Conservation (phyloP, 1,284 basidiomycete species). For the Pterulicium gracile region DNA sequence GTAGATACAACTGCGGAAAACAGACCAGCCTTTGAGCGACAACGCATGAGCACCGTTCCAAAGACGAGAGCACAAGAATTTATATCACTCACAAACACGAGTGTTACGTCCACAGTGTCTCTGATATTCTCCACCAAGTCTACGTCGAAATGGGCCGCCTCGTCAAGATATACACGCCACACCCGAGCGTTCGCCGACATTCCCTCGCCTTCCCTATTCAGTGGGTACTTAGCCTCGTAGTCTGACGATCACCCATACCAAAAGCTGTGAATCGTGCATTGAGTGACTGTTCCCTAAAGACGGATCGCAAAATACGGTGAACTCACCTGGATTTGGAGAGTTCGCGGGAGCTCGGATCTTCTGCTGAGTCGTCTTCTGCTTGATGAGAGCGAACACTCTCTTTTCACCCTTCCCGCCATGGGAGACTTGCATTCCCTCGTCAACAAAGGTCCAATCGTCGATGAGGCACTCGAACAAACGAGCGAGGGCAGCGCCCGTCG, state of each 20-base stretch:
- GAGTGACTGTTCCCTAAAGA: too few relatives aligned
- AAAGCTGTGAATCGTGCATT: too few relatives aligned
- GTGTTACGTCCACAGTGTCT: conserved; percentile 1
- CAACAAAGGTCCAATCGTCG: not conserved
- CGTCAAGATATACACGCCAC: conserved; percentile 1
- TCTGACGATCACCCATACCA: too few relatives aligned
- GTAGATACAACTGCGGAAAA: conserved; percentile 2
- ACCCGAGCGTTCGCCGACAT: not conserved
- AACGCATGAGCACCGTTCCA: too few relatives aligned
- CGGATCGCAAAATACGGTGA: too few relatives aligned
- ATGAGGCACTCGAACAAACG: not conserved
- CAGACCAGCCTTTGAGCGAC: not conserved
- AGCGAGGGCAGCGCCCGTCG: not conserved
- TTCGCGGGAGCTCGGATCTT: too few relatives aligned
- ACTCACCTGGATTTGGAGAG: too few relatives aligned
- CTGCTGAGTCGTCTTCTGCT: not conserved
- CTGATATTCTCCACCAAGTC: conserved; percentile 2
- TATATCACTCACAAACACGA: conserved; percentile 6
- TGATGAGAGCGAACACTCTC: not conserved
- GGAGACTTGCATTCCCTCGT: not conserved
- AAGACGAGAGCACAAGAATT: conserved; percentile 1
- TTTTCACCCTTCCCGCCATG: not conserved
- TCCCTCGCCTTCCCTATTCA: not conserved
- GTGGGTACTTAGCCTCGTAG: conserved; percentile 3
- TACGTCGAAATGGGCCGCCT: not conserved